Conservation (phyloP, 148 eudicot genomes). For the Rhododendron kiyosumense region DNA sequence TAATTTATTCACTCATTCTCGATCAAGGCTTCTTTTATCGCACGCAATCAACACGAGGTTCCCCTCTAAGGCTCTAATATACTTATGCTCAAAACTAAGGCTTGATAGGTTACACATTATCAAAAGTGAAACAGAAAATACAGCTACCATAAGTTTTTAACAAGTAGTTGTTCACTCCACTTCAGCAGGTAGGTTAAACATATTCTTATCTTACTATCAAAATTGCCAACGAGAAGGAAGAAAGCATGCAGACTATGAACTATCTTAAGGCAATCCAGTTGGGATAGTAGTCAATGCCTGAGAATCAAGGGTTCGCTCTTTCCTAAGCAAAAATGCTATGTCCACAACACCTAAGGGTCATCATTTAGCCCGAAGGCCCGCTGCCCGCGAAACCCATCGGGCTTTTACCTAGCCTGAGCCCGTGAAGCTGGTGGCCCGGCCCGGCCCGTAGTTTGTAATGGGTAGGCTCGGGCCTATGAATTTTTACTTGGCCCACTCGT, state of each 20-base stretch:
- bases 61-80: neutral
- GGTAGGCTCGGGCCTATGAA: too few species aligned
- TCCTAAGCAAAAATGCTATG: too few species aligned
- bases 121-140: neutral
- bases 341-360: too few species aligned
- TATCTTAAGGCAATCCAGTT: conserved; percentile 81
- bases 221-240: conserved; percentile 89
- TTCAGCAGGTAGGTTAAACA: neutral
- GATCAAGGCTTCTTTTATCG: neutral
- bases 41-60: neutral
- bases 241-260: conserved; percentile 92
- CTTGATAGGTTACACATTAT: neutral
- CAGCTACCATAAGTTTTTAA: neutral
- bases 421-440: too few species aligned
- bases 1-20: neutral
- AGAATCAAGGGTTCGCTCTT: too few species aligned
- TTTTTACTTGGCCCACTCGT: too few species aligned
- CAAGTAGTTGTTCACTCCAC: neutral
- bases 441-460: too few species aligned
- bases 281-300: conserved; percentile 98
- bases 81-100: neutral
- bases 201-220: conserved; percentile 51
- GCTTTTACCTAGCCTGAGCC: too few species aligned
- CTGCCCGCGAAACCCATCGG: too few species aligned
- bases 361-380: too few species aligned